phyloP scores from a whole-genome alignment of 1,139 yeast genomes.

The Suhomyces terraborum region DNA sequence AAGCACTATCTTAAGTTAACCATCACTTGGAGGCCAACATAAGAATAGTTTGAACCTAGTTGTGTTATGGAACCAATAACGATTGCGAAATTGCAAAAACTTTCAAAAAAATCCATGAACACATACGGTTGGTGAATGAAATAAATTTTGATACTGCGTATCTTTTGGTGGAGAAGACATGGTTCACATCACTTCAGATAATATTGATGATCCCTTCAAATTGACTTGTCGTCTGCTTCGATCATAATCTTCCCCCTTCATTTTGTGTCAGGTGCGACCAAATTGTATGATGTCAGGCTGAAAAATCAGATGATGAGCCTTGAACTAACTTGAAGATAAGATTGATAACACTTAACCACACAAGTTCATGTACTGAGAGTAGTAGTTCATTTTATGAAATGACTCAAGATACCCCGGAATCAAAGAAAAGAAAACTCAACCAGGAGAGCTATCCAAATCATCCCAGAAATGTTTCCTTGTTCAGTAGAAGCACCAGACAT shows the following conservation, averaged over 20 bases:
- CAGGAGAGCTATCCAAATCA: constrained; percentile 14
- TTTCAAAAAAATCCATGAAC: too few species aligned
- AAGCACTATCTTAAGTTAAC: too few species aligned
- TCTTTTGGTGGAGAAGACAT: too few species aligned
- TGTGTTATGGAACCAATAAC: too few species aligned
- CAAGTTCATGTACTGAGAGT: neutral
- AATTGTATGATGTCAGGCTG: constrained; percentile 5
- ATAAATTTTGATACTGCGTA: too few species aligned
- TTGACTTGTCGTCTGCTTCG: too few species aligned
- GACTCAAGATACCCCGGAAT: neutral
- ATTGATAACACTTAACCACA: constrained; percentile 2
- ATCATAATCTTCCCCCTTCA: neutral
- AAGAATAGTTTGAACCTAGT: too few species aligned
- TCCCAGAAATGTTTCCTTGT: constrained; percentile 28
- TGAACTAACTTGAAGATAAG: constrained; percentile 6
- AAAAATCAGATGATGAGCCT: constrained; percentile 12
- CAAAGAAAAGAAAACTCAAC: constrained; percentile 13
- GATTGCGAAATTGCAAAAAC: too few species aligned
- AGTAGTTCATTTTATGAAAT: neutral
- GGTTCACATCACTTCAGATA: too few species aligned
- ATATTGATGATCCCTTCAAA: too few species aligned
- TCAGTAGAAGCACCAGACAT: constrained; percentile 44
- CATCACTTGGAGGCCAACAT: too few species aligned
- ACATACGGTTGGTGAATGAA: too few species aligned
- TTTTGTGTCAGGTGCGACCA: constrained; percentile 1